A percentile compares a stretch with the other conserved stretches of the same genome.
Evolutionary conservation across 2,329 filamentous ascomycete species (phyloP).

Genomic region (Exophiala sp.): DNA sequence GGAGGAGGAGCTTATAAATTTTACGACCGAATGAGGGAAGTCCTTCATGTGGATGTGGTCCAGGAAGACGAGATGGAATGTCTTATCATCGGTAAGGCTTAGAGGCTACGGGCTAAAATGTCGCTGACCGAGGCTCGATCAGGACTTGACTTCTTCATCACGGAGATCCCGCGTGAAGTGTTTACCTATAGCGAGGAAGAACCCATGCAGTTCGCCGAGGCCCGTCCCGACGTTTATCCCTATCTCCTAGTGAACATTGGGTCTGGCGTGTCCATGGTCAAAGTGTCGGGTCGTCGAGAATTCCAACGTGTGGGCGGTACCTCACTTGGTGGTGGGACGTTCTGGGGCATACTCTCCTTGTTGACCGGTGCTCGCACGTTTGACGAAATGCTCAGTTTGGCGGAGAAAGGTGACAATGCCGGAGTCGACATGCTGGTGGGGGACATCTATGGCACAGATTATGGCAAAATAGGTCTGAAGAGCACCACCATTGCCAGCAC

Average conservation of each 20-base stretch:
- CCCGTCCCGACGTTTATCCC: constrained; percentile 78
- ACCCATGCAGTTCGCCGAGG: constrained; percentile 80
- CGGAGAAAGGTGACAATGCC: constrained; percentile 83
- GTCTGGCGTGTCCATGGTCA: constrained; percentile 93
- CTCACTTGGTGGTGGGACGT: constrained; percentile 89
- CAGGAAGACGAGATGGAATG: constrained; percentile 99
- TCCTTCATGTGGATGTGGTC: constrained; percentile 72
- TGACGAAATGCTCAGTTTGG: constrained; percentile 92
- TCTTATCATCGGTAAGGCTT: constrained; percentile 74
- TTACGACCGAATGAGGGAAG: constrained; percentile 81
- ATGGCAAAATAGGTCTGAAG: constrained; percentile 87
- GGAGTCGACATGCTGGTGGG: constrained; percentile 95
- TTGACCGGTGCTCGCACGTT: constrained; percentile 93
- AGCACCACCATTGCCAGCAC: constrained; percentile 92
- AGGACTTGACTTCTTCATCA: constrained; percentile 98
- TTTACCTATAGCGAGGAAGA: constrained; percentile 88
- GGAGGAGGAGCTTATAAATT: constrained; percentile 95
- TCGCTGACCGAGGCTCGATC: constrained; percentile 12
- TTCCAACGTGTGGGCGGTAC: constrained; percentile 92
- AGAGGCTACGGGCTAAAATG: neutral
- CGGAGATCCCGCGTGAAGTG: constrained; percentile 91
- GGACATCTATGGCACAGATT: constrained; percentile 95
- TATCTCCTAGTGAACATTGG: constrained; percentile 98
- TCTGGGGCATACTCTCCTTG: constrained; percentile 89
- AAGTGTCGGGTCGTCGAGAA: constrained; percentile 81